Evolutionary conservation across 805 yeast species (phyloP), one percentile per base, ranked within the genome.

Genomic region (Monosporozyma siamensis): DNA sequence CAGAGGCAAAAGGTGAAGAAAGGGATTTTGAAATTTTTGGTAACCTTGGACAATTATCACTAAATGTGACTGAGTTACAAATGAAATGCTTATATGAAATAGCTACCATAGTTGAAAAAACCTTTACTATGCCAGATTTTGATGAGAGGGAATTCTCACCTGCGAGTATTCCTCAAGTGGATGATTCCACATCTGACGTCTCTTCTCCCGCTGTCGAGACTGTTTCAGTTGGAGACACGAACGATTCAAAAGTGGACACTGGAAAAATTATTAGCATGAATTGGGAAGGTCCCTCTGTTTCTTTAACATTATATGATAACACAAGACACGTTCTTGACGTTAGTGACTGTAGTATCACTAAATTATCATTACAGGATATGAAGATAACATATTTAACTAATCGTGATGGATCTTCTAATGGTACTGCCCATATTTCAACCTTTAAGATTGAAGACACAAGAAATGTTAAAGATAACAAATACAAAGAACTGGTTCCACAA

Each of bases 391-490:
- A 83, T 41, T 52, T 62, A 5, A 66, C 82, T 66, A 70, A 67
- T 34, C 69, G 74, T 21, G 72, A 76, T 49, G 72, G 80, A 0
- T 71, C 76, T 25, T 72, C 76, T 42, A 71, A 66, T 6, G 75
- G 89, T 0, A 80, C 78, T 41, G 52, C 87, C 7, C 75, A 74
- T 43, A 69, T 87, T 23, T 74, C 77, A 34, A 78, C 96, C 0
- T 82, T 92, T 52, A 76, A 80, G 2, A 82, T 89, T 3, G 77
- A 75, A 42, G 98, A 92, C 62, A 74, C 78, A 3, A 70, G 97
- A 49, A 59, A 63, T 20, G 64, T 65, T 6, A 74, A 73, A 17
- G 77, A 71, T 24, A 90, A 83, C 64, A 77, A 76, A 51, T 90
- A 86, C 63, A 73, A 82, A 0, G 82, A 89, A 46, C 77, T 92